A percentile compares a stretch with the other conserved stretches of the same genome.
These are phyloP conservation scores for Phaeomoniella chlamydospora DNA, from an alignment of 2,329 filamentous ascomycete genomes.

Conservation along the genomic window DNA sequence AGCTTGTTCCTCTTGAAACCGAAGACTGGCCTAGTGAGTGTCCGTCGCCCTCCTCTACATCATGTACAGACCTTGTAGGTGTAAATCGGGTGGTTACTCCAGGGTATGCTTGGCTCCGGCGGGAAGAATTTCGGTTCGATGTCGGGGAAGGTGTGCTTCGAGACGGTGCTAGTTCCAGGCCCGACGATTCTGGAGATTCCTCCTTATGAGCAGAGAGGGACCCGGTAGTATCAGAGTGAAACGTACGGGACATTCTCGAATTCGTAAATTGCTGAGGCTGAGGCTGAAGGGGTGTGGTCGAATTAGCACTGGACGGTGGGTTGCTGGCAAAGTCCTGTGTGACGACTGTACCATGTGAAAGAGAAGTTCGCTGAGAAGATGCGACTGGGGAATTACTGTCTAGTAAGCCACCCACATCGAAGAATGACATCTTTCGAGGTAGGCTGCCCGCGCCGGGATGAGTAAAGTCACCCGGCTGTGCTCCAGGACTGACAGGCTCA, in stretches of 20 bases:
- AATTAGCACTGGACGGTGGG: not conserved
- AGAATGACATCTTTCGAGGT: conserved; percentile 57
- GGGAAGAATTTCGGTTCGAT: not conserved
- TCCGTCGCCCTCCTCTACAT: not conserved
- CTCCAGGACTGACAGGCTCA: conserved; percentile 3
- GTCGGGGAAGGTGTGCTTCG: not conserved
- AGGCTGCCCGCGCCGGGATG: conserved; percentile 7
- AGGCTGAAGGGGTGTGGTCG: not conserved
- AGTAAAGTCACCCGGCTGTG: conserved; percentile 1
- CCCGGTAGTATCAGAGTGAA: conserved; percentile 12
- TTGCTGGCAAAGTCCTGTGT: conserved; percentile 1
- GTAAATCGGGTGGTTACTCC: not conserved
- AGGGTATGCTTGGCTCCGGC: not conserved
- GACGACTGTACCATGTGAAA: not conserved
- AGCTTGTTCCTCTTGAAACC: not conserved
- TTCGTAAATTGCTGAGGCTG: not conserved
- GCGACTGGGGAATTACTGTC: conserved; percentile 18
- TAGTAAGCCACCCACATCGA: conserved; percentile 69
- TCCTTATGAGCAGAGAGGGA: conserved; percentile 6
- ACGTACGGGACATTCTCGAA: conserved; percentile 2
- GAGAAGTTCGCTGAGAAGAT: not conserved
- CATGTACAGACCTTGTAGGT: not conserved
- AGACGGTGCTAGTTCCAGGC: not conserved
- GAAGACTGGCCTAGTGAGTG: not conserved
- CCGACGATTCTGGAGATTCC: not conserved